Conservation (phyloP, 192 early-diverging fungal genomes). For the Pilobolus umbonatus region DNA sequence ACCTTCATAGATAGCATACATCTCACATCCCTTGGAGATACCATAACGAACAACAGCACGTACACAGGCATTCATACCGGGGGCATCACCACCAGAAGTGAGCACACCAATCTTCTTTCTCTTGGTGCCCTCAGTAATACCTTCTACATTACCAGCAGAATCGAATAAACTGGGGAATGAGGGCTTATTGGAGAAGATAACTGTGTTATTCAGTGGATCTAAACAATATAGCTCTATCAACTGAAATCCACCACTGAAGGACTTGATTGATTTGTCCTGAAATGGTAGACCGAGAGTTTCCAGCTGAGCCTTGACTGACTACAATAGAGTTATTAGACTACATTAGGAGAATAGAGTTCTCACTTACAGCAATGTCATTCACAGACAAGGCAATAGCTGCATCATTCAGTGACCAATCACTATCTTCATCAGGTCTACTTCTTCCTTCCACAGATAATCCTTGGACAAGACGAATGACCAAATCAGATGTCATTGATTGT, state of each 20-base stretch:
- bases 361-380: neutral
- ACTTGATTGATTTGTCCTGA: slow-evolving; percentile 26
- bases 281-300: slow-evolving; percentile 31
- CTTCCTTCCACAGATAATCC: neutral
- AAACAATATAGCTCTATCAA: slow-evolving; percentile 47
- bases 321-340: neutral
- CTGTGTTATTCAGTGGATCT: slow-evolving; percentile 80
- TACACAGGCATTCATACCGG: slow-evolving; percentile 97
- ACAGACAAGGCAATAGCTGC: slow-evolving; percentile 2
- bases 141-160: neutral
- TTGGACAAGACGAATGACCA: neutral
- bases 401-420: slow-evolving; percentile 1
- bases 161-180: slow-evolving; percentile 7
- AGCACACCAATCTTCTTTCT: slow-evolving; percentile 76
- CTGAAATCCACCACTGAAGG: slow-evolving; percentile 12
- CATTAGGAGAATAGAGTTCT: neutral
- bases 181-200: slow-evolving; percentile 64
- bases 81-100: slow-evolving; percentile 89
- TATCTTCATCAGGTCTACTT: neutral
- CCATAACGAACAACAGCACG: slow-evolving; percentile 84
- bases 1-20: slow-evolving; percentile 94
- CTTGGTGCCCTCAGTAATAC: neutral
- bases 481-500: slow-evolving; percentile 1
- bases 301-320: slow-evolving; percentile 36
- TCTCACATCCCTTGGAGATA: slow-evolving; percentile 72